Evolutionary conservation across 164 flowering plant genomes (phyloP), one percentile per base, ranked within the genome.

Genomic region (Macadamia integrifolia): DNA sequence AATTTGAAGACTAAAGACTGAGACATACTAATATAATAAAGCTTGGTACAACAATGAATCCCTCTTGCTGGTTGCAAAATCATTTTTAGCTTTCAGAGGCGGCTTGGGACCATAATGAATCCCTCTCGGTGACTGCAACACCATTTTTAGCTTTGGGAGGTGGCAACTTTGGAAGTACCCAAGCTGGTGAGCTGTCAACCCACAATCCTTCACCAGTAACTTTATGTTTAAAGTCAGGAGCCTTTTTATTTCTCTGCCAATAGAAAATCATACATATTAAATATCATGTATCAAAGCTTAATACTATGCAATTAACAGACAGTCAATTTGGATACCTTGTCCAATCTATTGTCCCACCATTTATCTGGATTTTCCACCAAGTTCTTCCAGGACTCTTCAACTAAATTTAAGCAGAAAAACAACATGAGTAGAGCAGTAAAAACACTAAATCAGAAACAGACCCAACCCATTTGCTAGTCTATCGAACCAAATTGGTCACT

Each of bases 331-430:
- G 3, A 23, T 71, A 85, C 88, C 86, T 89, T 89, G 10, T n/a
- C 15, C 10, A 58, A 58, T 71, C 94, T 84, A 60, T 87, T 86
- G 75, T 89, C 95, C 92, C 89, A 86, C 95, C 95, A 89, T 23
- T 84, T 80, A 49, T 69, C 46, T 57, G 88, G 88, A 71, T 86
- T 86, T 59, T 86, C 83, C 61, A 84, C 69, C 74, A 86, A 77
- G 67, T 82, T 69, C 74, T 82, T 87, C 95, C 95, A 89, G n/a
- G 52, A 62, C 57, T 80, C 81, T 30, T 80, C 82, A 13, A 66
- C 83, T 71, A 50, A 55, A 52, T 62, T 29, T 14, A 32, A 23
- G 28, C 10, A 18, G 3, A 28, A 15, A 5, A 35, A 14, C 29
- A 29, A 67, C 8, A 59, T 46, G 30, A 30, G 9, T 2, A 35